Percentiles rank a stretch among this genome's conserved stretches.
Conservation (phyloP, 352 stramenopile genomes). For the Phytophthora kernoviae region DNA sequence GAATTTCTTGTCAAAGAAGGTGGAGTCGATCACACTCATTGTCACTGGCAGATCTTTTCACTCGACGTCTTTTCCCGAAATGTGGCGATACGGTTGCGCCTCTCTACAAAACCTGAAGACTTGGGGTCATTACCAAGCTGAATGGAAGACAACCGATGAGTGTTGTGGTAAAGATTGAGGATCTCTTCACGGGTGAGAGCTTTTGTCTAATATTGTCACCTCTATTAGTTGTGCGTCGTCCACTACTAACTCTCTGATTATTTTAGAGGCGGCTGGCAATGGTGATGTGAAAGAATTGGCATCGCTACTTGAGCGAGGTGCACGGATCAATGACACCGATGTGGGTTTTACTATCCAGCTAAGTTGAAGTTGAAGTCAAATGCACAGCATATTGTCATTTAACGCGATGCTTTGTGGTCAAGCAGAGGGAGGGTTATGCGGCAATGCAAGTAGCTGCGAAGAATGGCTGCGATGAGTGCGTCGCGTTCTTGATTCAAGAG, state of each 20-base stretch:
- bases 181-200: conserved; percentile 59
- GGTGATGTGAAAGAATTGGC: conserved; percentile 43
- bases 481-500: conserved; percentile 55
- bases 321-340: conserved; percentile 61
- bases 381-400: too few relatives aligned
- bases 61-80: conserved; percentile 31
- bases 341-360: conserved; percentile 24
- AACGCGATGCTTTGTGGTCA: not conserved
- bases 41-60: not conserved
- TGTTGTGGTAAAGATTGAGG: conserved; percentile 56
- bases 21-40: conserved; percentile 74
- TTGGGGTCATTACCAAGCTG: too few relatives aligned
- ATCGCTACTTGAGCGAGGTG: conserved; percentile 49
- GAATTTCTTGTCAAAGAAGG: conserved; percentile 89
- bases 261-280: conserved; percentile 47
- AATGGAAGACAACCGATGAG: conserved; percentile 33
- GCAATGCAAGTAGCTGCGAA: conserved; percentile 63
- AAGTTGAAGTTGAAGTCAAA: too few relatives aligned
- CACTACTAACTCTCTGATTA: not conserved
- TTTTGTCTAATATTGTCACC: not conserved
- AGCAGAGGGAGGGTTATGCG: conserved; percentile 66
- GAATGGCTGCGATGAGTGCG: conserved; percentile 53
- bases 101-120: too few relatives aligned
- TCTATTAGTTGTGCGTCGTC: too few relatives aligned
- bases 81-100: conserved; percentile 1